Evolutionary conservation across 306 rosid genomes (phyloP).

Genomic region (Vigna trinervia): DNA sequence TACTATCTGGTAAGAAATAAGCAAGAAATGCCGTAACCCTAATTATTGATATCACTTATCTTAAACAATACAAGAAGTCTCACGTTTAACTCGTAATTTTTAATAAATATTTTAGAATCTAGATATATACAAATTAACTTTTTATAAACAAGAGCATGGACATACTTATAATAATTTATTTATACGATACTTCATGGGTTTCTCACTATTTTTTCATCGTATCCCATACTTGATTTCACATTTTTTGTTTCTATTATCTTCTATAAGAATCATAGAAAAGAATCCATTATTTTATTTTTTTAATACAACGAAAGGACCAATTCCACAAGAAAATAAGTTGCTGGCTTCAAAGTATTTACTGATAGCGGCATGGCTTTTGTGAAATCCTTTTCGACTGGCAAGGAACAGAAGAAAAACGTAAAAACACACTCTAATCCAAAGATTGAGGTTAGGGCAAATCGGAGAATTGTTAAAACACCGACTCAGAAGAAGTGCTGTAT

Average conservation of each 20-base stretch:
- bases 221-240: background rate
- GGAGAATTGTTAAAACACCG: background rate
- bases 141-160: no score
- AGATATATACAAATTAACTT: no score
- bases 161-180: no score
- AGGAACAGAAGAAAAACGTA: background rate
- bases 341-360: background rate
- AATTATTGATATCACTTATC: no score
- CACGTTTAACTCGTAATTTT: no score
- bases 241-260: background rate
- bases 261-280: background rate
- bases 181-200: no score
- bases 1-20: no score
- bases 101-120: no score
- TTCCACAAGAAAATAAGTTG: background rate
- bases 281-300: background rate
- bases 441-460: background rate
- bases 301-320: background rate
- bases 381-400: background rate
- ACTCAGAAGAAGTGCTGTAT: background rate
- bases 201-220: no score
- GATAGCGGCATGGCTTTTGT: constrained; percentile 1
- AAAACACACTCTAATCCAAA: background rate
- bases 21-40: no score
- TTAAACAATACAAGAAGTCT: no score